Evolutionary conservation across 2,329 filamentous ascomycete species (phyloP).

Genomic region (Nemania serpens): DNA sequence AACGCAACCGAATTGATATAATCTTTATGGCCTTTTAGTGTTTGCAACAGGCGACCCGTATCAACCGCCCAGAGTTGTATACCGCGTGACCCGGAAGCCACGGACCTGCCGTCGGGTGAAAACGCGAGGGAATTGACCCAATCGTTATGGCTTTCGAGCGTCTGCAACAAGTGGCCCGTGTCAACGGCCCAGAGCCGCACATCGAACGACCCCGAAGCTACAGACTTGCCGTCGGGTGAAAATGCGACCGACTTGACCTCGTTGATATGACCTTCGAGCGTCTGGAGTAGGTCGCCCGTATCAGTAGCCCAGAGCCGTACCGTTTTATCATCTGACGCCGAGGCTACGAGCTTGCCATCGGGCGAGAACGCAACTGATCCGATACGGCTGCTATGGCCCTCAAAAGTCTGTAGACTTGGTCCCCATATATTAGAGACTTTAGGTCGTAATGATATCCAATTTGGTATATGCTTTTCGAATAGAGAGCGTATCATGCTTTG

Average conservation of each 20-base stretch:
- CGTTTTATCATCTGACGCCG: neutral
- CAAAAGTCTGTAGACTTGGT: neutral
- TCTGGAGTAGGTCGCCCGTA: too few species aligned
- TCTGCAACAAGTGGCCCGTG: neutral
- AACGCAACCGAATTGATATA: too few species aligned
- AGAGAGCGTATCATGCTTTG: neutral
- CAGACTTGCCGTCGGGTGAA: neutral
- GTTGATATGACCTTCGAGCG: neutral
- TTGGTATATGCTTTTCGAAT: neutral
- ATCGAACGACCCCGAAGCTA: neutral
- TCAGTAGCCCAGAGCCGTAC: too few species aligned
- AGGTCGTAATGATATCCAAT: conserved; percentile 1
- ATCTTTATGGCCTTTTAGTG: neutral
- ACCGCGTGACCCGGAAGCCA: neutral
- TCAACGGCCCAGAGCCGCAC: neutral
- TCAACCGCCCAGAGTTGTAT: neutral
- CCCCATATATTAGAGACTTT: neutral
- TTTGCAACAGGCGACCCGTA: neutral
- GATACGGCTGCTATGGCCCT: neutral
- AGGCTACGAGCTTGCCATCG: neutral
- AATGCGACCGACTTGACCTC: neutral
- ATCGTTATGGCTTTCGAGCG: neutral
- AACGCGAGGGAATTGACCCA: neutral
- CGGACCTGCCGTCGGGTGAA: neutral
- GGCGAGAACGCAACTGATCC: neutral